A percentile compares a stretch with the other conserved stretches of the same genome.
phyloP scores from a whole-genome alignment of 1,139 yeast species.

The Yamadazyma epiphylla region DNA sequence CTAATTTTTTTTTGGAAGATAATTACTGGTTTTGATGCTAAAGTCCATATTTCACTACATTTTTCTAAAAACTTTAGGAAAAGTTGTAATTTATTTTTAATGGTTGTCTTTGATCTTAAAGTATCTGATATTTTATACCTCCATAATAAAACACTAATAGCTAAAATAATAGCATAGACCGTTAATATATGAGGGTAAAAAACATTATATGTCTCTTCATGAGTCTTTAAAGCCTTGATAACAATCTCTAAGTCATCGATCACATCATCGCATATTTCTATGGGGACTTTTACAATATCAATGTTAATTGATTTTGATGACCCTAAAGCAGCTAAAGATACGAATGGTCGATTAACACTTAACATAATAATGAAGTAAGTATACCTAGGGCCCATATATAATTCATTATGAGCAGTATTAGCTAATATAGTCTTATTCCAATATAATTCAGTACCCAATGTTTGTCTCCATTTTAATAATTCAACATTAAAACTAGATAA shows the following conservation, averaged over 20 bases:
- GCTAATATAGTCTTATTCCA: constrained; percentile 10
- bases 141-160: constrained; percentile 11
- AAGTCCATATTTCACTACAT: constrained; percentile 8
- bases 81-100: constrained; percentile 3
- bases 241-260: constrained; percentile 11
- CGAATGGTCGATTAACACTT: constrained; percentile 11
- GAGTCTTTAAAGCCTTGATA: constrained; percentile 5
- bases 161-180: constrained; percentile 9
- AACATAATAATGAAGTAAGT: constrained; percentile 10
- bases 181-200: constrained; percentile 9
- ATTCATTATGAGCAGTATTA: constrained; percentile 10
- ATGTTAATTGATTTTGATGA: constrained; percentile 6
- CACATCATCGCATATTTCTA: constrained; percentile 10
- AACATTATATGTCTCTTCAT: constrained; percentile 3
- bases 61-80: constrained; percentile 8
- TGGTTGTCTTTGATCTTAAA: constrained; percentile 1
- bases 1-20: constrained; percentile 6
- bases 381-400: constrained; percentile 11
- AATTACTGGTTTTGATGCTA: constrained; percentile 6
- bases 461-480: constrained; percentile 7
- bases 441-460: constrained; percentile 4
- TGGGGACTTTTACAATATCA: constrained; percentile 5
- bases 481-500: constrained; percentile 7
- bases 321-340: constrained; percentile 9
- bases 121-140: constrained; percentile 6